Evolutionary conservation across 2,329 filamentous ascomycete genomes (phyloP).

Genomic region (Knufia fluminis): DNA sequence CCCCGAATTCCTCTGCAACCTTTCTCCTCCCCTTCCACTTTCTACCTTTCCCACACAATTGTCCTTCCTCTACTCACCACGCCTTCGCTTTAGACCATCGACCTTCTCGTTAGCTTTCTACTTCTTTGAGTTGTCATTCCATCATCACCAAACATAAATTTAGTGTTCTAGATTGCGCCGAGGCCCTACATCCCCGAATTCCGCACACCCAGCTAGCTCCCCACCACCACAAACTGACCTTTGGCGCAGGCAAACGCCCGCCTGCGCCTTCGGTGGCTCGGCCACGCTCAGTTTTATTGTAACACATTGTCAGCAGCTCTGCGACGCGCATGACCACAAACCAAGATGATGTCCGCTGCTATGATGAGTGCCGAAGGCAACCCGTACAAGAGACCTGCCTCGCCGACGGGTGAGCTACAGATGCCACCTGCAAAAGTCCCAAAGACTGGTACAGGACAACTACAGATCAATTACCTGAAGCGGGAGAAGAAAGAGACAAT

Average conservation of each 20-base stretch:
- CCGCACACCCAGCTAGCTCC: slow-evolving; percentile 8
- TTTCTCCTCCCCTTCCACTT: slow-evolving; percentile 11
- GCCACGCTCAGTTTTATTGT: neutral
- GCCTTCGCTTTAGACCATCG: neutral
- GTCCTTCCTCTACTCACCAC: slow-evolving; percentile 1
- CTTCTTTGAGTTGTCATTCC: neutral
- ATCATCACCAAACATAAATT: slow-evolving; percentile 6
- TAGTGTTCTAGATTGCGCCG: slow-evolving; percentile 7
- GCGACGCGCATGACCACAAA: neutral
- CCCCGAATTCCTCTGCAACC: slow-evolving; percentile 9
- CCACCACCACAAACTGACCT: slow-evolving; percentile 6
- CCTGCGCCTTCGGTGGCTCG: slow-evolving; percentile 2
- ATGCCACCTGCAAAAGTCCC: slow-evolving; percentile 39
- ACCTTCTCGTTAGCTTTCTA: neutral
- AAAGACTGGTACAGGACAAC: slow-evolving; percentile 47
- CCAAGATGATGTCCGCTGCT: slow-evolving; percentile 5
- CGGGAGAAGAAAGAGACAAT: slow-evolving; percentile 54
- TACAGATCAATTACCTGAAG: slow-evolving; percentile 61
- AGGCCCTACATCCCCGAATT: slow-evolving; percentile 9
- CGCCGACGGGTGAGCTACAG: slow-evolving; percentile 33
- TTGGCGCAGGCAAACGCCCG: slow-evolving; percentile 7
- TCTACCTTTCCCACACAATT: neutral
- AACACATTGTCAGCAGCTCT: neutral
- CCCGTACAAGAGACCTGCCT: slow-evolving; percentile 35
- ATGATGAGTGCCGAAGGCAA: slow-evolving; percentile 3